Base-by-base conservation (phyloP, 257 asterid species). In the Galeopsis tetrahit region DNA sequence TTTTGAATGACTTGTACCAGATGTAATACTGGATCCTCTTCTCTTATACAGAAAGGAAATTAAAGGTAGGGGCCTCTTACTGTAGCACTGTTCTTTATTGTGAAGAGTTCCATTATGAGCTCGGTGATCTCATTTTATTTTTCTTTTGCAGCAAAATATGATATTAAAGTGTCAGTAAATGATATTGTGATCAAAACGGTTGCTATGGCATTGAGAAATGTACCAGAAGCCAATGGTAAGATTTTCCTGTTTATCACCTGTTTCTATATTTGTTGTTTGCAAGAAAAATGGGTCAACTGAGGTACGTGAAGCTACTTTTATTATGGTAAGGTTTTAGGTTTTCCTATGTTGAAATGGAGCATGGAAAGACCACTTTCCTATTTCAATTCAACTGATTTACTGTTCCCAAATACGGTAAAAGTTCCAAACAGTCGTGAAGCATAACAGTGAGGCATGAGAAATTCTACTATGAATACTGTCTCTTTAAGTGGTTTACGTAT, bases 161-260 rank as follows among this genome's bases (percentile, higher is more conserved):
- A 85, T 79, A 86, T 83, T 43, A 91, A 91, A 87, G 98, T 94
- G 70, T 94, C 99, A 10, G 98, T 94, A 77, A 94, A 94, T 83
- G 99, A 94, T 82, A 85, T 94, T 66, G 93, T 94, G 80, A 84
- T 94, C 89, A 94, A 94, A 84, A 96, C 85, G 7, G 96, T 95
- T 58, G 98, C 99, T 51, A 68, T 79, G 79, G 96, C 97, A 28
- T 80, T 92, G 82, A 90, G 82, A 79, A 92, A 89, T 78, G 93
- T 95, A 63, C 97, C 97, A 57, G 93, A 90, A 83, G 99, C 98
- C 75, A 95, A 95, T 84, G 98, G 99, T 95, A 82, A 78, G 79
- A 52, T 70, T 48, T 42, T 66, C 39, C 21, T 70, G 46, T 60
- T 58, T 61, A 48, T 70, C 43, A 36, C 66, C 63, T 74, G 36